Conservation (phyloP, 306 rosid species). For the Rubus parviflorus region DNA sequence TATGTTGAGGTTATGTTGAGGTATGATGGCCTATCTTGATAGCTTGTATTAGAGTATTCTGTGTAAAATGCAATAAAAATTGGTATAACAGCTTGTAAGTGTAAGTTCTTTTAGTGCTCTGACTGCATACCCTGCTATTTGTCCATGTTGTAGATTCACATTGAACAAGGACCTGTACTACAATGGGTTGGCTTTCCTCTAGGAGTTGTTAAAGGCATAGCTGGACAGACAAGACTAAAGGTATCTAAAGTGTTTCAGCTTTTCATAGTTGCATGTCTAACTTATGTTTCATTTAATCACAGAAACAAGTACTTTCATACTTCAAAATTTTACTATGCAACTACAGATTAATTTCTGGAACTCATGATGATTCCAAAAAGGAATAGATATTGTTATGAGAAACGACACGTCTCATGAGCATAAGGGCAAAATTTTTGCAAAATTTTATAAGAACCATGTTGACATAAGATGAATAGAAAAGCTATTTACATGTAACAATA, state of each 20-base stretch:
- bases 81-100: neutral
- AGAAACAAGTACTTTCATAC: neutral
- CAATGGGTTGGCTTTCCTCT: constrained; percentile 81
- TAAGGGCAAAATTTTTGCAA: neutral
- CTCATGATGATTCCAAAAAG: neutral
- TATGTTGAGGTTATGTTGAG: constrained; percentile 93
- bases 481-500: neutral
- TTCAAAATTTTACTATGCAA: neutral
- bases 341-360: neutral
- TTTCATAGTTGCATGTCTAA: constrained; percentile 1
- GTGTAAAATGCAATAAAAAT: neutral
- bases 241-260: constrained; percentile 32
- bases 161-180: constrained; percentile 93
- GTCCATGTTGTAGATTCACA: constrained; percentile 65
- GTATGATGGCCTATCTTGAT: constrained; percentile 35
- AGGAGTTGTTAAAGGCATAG: constrained; percentile 92
- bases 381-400: neutral
- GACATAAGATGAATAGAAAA: neutral
- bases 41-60: neutral
- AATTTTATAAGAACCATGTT: neutral
- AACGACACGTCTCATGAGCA: neutral
- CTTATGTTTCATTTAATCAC: neutral
- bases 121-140: constrained; percentile 10
- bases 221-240: constrained; percentile 90
- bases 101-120: constrained; percentile 3